These are phyloP conservation scores for Cyclocybe cylindracea DNA, from an alignment of 768 basidiomycete genomes.

Conservation along the genomic window DNA sequence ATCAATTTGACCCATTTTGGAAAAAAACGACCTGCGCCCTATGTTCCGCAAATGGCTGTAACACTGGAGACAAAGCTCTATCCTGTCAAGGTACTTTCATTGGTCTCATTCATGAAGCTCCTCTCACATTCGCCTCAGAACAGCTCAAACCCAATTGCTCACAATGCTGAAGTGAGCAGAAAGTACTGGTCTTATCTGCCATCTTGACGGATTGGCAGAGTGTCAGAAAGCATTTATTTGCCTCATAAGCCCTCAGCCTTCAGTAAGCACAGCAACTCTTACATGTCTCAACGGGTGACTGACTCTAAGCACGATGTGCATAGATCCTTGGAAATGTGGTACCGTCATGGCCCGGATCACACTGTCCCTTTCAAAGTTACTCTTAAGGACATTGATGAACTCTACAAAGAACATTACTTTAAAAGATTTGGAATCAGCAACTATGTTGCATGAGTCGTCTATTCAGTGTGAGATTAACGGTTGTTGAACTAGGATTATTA, in stretches of 20 bases:
- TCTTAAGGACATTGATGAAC: conserved; percentile 49
- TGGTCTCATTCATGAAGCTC: neutral
- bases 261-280: conserved; percentile 34
- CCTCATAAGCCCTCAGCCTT: conserved; percentile 44
- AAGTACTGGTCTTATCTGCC: neutral
- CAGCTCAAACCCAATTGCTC: conserved; percentile 20
- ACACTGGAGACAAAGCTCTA: conserved; percentile 56
- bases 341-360: conserved; percentile 65
- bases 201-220: conserved; percentile 30
- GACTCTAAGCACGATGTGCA: conserved; percentile 1
- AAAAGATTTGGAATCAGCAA: conserved; percentile 68
- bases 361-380: conserved; percentile 60
- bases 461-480: neutral
- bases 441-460: conserved; percentile 44
- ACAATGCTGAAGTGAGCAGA: conserved; percentile 30
- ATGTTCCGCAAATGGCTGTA: too few species aligned
- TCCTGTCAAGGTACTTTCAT: conserved; percentile 30
- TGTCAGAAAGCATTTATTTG: conserved; percentile 44
- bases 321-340: conserved; percentile 52
- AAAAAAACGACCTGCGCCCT: too few species aligned
- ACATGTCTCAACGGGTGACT: conserved; percentile 2
- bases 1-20: too few species aligned
- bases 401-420: conserved; percentile 59
- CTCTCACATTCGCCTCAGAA: neutral
- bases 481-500: neutral